Evolutionary conservation across 2,329 filamentous ascomycete species (phyloP), one percentile per base, ranked within the genome.

Genomic region (Bisporella sp.): DNA sequence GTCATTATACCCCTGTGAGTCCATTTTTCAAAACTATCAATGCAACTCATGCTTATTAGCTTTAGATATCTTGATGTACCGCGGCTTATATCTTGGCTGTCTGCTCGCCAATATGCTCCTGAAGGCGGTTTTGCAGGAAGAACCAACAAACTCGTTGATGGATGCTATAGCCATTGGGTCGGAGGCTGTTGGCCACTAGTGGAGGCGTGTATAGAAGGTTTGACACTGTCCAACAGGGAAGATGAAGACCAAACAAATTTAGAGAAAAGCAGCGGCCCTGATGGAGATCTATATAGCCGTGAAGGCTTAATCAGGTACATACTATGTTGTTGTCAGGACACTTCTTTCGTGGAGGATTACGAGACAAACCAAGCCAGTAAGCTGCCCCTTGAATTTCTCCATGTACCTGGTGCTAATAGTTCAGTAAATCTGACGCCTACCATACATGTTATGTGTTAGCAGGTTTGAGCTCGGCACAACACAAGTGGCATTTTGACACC

Each of bases 91-190:
- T 82, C 85, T 53, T 99, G 93, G 90, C 79, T 99, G 39, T 92
- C 89, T 6, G 83, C 88, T 42, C 84, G 90, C 53, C 93, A 99
- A 68, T 87, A 92, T 66, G 82, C 84, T 31, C 93, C 92, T 4
- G 93, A 97, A 68, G 91, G 91, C 57, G 93, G 93, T 35, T 91
- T 96, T 64, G 87, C 89, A 40, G 93, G 93, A 54, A 85, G 93
- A 59, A 96, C 92, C 31, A 97, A 97, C 75, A 99, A 99, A 72
- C 78, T 99, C 32, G 93, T 97, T 32, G 93, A 99, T 68, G 93
- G 92, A 43, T 99, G 93, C 71, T 99, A 99, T 72, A 95, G 89
- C 66, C 92, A 96, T 69, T 99, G 93, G 93, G 86, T 96, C 33
- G 93, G 93, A 49, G 87, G 87, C 49, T 97, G 91, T 72, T 99